Evolutionary conservation across 768 basidiomycete species (phyloP), one percentile per base, ranked within the genome.

Genomic region (Cystofilobasidium capitatum): DNA sequence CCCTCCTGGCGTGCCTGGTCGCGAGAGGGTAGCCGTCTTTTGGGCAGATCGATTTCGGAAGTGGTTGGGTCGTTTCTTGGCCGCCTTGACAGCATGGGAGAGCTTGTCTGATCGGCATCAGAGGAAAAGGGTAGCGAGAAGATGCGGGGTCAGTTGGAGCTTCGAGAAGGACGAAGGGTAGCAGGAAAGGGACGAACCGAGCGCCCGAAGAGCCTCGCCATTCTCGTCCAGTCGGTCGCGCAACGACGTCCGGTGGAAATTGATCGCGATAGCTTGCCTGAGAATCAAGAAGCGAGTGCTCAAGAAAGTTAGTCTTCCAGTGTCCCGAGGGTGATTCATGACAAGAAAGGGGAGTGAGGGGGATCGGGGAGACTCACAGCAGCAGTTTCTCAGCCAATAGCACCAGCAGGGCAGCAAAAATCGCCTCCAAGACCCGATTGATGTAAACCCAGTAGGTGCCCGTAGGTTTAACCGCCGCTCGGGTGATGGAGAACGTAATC

Each of bases 181-280:
- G 16, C 12, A 7, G 24, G 49, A 29, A 51, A 29, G 10, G 40
- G 29, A 8, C 73, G 83, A 5, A 84, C 88, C 87, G 26, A 89
- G 79, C 2, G 85, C 86, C 71, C 81, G 84, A 36, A 89, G 78
- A 12, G 85, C 88, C 42, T 86, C 77, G 37, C 81, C 81, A 71
- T 89, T 89, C 75, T 88, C 87, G 10, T 80, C 78, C 20, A 89
- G 77, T 42, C 88, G 84, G 64, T 89, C 88, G 64, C 65, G 33
- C n/a, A 66, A 49, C 17, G 39, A 44, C 35, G 44, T 69, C 20
- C 59, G 40, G 42, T 69, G 68, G 74, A 89, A 90, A 71, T 84
- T 87, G 77, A 88, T 88, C 35, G 88, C 88, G 54, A 89, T 83
- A 69, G 85, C 84, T 72, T 85, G 86, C n/a, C n/a, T n/a, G n/a